phyloP scores from a whole-genome alignment of 75 land plant genomes.

The Pinus taeda region DNA sequence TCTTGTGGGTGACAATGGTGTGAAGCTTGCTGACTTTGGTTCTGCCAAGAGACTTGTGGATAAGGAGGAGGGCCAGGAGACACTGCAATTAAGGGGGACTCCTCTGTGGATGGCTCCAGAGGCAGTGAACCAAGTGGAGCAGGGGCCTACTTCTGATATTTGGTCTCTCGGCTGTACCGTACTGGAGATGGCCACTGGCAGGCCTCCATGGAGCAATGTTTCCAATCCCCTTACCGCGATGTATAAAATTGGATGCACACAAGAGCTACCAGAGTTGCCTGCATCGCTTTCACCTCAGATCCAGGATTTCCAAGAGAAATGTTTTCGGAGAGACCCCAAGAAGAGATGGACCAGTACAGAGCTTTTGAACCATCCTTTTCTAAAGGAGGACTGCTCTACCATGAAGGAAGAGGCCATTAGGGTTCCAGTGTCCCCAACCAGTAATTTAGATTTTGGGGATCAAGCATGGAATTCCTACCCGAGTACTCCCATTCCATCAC shows the following conservation, averaged over 20 bases:
- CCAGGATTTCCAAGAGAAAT: conserved; percentile 29
- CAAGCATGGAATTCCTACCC: neutral
- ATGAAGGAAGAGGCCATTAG: neutral
- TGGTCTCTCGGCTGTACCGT: conserved; percentile 49
- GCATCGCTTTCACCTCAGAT: conserved; percentile 18
- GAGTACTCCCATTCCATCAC: neutral
- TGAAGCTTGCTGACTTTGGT: conserved; percentile 61
- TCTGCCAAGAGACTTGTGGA: conserved; percentile 32
- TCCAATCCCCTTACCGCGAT: conserved; percentile 19
- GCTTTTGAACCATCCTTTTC: conserved; percentile 30
- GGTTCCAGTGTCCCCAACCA: neutral
- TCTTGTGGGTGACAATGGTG: conserved; percentile 24
- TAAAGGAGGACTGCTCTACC: neutral
- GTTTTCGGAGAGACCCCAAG: conserved; percentile 32
- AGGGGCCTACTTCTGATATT: conserved; percentile 29
- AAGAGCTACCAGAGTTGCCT: conserved; percentile 22
- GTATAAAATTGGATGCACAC: conserved; percentile 25
- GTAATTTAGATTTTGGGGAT: conserved; percentile 1
- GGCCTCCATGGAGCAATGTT: conserved; percentile 26
- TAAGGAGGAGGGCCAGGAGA: neutral
- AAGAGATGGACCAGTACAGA: conserved; percentile 29
- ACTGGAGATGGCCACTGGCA: conserved; percentile 35
- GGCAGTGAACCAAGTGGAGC: conserved; percentile 23
- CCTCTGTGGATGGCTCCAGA: conserved; percentile 49
- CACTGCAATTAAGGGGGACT: conserved; percentile 20